phyloP scores from a whole-genome alignment of 345 rosid genomes.

The Rhizophora apiculata region DNA sequence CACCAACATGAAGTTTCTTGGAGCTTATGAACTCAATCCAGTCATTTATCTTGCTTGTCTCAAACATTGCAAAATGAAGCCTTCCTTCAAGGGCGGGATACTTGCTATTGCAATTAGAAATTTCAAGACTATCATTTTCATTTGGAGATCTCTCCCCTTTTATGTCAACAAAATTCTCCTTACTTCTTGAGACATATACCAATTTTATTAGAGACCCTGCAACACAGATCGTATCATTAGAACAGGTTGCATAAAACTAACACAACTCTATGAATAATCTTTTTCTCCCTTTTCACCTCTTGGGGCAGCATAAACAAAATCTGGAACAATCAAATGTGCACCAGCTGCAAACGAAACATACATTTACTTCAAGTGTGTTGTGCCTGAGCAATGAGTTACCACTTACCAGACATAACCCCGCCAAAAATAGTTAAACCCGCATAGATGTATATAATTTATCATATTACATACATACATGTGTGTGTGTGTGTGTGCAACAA shows the following conservation, averaged over 20 bases:
- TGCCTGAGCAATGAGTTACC: too few relatives aligned
- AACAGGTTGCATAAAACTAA: neutral
- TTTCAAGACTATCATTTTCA: constrained; percentile 25
- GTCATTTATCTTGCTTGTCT: constrained; percentile 77
- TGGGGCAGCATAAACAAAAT: too few relatives aligned
- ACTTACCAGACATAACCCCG: too few relatives aligned
- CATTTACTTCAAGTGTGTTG: too few relatives aligned
- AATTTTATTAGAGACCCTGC: constrained; percentile 83
- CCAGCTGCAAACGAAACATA: too few relatives aligned
- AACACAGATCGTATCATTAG: constrained; percentile 1
- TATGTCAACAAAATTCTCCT: constrained; percentile 22
- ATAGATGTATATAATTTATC: too few relatives aligned
- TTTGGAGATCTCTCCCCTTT: constrained; percentile 29
- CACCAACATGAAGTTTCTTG: constrained; percentile 51
- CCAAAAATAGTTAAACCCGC: too few relatives aligned
- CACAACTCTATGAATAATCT: neutral
- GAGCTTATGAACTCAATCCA: constrained; percentile 70
- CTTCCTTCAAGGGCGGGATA: constrained; percentile 45
- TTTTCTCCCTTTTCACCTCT: too few relatives aligned
- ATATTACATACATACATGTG: too few relatives aligned
- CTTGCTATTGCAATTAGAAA: constrained; percentile 19
- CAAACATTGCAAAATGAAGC: constrained; percentile 80
- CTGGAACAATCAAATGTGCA: too few relatives aligned
- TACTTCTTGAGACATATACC: constrained; percentile 60
- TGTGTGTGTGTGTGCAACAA: too few relatives aligned